phyloP scores from a whole-genome alignment of 2,329 filamentous ascomycete genomes.

The Lecanicillium sp. region DNA sequence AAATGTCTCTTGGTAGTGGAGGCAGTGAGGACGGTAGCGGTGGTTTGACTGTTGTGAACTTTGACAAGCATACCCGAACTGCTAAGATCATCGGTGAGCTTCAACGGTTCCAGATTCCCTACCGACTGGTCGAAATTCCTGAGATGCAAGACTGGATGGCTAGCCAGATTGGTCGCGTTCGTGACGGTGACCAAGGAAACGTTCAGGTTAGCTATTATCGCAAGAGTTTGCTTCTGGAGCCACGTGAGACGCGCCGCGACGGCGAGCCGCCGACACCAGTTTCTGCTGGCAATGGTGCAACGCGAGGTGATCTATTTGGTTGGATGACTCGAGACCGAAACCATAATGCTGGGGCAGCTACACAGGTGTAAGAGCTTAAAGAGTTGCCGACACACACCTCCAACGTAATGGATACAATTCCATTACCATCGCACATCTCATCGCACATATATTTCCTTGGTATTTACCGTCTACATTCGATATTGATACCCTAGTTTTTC shows the following conservation, averaged over 20 bases:
- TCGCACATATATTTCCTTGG: constrained; percentile 14
- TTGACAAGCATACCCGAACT: constrained; percentile 92
- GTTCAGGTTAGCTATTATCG: constrained; percentile 63
- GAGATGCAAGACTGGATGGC: constrained; percentile 94
- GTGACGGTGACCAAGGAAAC: constrained; percentile 46
- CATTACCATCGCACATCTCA: constrained; percentile 3
- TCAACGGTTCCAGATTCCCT: constrained; percentile 92
- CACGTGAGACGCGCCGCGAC: constrained; percentile 44
- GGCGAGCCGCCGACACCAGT: constrained; percentile 24
- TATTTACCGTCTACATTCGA: constrained; percentile 11
- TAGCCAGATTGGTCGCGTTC: constrained; percentile 69
- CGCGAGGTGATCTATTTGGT: constrained; percentile 35
- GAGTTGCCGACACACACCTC: not conserved
- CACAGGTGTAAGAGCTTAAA: constrained; percentile 9
- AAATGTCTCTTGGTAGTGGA: constrained; percentile 43
- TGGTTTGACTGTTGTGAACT: constrained; percentile 81
- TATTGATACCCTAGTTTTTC: constrained; percentile 11
- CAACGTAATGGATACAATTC: constrained; percentile 10
- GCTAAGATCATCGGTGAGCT: constrained; percentile 93
- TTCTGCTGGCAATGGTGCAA: constrained; percentile 19
- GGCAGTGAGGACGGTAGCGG: constrained; percentile 54
- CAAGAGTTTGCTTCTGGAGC: constrained; percentile 77
- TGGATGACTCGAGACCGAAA: constrained; percentile 43
- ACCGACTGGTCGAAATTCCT: constrained; percentile 70
- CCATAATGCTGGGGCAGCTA: constrained; percentile 18